phyloP scores from a whole-genome alignment of 2,329 filamentous ascomycete species.

The Ascomycota sp. region DNA sequence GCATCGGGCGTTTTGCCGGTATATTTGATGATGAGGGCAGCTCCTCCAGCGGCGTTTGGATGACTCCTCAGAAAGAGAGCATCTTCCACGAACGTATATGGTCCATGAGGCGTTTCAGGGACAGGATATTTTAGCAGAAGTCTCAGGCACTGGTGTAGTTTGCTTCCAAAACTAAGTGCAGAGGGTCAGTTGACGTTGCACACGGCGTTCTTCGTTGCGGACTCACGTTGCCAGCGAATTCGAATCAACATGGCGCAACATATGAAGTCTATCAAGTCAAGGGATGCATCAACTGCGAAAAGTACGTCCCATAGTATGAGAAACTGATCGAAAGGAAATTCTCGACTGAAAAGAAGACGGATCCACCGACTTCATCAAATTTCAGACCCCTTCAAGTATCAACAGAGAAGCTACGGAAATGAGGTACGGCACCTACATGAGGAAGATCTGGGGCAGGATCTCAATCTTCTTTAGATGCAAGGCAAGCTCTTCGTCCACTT shows the following conservation, averaged over 20 bases:
- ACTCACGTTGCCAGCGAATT: conserved; percentile 71
- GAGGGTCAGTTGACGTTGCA: neutral
- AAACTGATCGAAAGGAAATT: conserved; percentile 75
- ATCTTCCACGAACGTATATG: conserved; percentile 69
- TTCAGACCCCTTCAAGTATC: neutral
- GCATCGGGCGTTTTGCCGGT: conserved; percentile 31
- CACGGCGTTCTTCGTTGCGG: neutral
- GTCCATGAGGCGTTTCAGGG: conserved; percentile 38
- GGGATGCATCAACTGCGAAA: conserved; percentile 63
- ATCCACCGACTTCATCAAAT: conserved; percentile 59
- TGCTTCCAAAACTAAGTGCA: conserved; percentile 47
- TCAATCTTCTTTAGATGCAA: conserved; percentile 65
- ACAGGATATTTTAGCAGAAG: conserved; percentile 68
- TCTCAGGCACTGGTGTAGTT: conserved; percentile 75
- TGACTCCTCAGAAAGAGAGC: conserved; percentile 55
- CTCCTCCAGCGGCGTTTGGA: conserved; percentile 39
- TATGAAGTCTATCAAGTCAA: conserved; percentile 73
- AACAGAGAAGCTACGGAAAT: too few species aligned
- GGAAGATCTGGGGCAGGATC: conserved; percentile 86
- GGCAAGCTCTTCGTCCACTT: conserved; percentile 66
- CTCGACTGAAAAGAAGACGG: conserved; percentile 74
- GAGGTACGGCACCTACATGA: conserved; percentile 42
- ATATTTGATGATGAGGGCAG: conserved; percentile 49
- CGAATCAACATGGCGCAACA: conserved; percentile 85
- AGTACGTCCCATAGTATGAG: conserved; percentile 78